A percentile compares a stretch with the other conserved stretches of the same genome.
Conservation (phyloP, 2,329 filamentous ascomycete genomes). For the Alternaria infectoria region DNA sequence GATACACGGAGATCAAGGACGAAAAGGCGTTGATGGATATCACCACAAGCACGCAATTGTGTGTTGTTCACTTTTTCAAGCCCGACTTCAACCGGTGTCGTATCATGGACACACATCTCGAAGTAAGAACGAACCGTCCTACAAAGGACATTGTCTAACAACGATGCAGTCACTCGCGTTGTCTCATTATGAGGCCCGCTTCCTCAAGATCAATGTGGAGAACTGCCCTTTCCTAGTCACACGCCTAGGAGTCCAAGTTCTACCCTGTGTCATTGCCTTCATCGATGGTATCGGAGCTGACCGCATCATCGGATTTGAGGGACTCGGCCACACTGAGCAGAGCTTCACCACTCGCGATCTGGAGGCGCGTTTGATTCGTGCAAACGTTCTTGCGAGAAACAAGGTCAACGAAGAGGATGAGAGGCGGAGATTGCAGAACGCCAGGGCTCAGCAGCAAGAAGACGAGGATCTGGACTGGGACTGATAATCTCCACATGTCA, state of each 20-base stretch:
- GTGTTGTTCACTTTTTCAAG: slow-evolving; percentile 69
- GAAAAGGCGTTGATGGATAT: slow-evolving; percentile 66
- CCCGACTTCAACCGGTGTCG: slow-evolving; percentile 67
- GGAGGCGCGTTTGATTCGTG: slow-evolving; percentile 59
- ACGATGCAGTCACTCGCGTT: slow-evolving; percentile 54
- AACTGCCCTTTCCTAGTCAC: slow-evolving; percentile 66
- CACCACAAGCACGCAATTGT: slow-evolving; percentile 63
- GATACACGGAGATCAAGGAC: slow-evolving; percentile 61
- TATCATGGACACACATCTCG: slow-evolving; percentile 67
- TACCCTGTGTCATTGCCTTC: slow-evolving; percentile 66
- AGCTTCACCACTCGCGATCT: slow-evolving; percentile 62
- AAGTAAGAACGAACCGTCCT: slow-evolving; percentile 36
- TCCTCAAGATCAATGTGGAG: slow-evolving; percentile 65
- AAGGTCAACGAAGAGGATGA: slow-evolving; percentile 58
- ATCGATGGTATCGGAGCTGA: slow-evolving; percentile 62
- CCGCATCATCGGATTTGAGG: slow-evolving; percentile 65
- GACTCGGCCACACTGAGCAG: slow-evolving; percentile 60
- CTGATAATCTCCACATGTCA: slow-evolving; percentile 26
- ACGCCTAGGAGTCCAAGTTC: slow-evolving; percentile 63
- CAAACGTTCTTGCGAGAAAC: slow-evolving; percentile 59
- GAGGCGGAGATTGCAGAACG: slow-evolving; percentile 30
- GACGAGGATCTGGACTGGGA: slow-evolving; percentile 62
- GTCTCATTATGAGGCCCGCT: slow-evolving; percentile 65
- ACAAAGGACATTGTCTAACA: background rate
- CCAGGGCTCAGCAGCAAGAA: slow-evolving; percentile 42